Percentiles rank a stretch among this genome's conserved stretches.
Conservation (phyloP, 208 protist genomes). For the Novymonas esmeraldas region DNA sequence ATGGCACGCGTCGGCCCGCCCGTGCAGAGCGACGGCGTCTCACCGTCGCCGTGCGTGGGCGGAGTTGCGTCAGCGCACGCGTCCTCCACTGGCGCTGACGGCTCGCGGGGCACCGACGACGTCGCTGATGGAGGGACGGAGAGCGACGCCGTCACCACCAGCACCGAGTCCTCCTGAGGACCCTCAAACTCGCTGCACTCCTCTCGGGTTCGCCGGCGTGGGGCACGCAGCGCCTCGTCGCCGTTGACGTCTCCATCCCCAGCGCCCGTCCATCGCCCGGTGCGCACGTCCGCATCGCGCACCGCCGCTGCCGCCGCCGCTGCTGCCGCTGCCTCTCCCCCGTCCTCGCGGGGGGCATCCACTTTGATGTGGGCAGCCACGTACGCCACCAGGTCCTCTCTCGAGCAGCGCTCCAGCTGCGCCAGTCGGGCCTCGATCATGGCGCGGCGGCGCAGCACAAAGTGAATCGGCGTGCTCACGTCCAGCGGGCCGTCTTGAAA, state of each 20-base stretch:
- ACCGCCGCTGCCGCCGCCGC: neutral
- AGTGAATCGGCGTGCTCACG: conserved; percentile 35
- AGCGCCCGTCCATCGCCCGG: neutral
- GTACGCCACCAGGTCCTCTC: conserved; percentile 37
- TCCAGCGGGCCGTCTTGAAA: conserved; percentile 76
- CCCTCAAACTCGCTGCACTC: too few relatives aligned
- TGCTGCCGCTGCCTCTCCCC: neutral
- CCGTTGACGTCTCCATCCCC: neutral
- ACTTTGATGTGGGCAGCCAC: conserved; percentile 32
- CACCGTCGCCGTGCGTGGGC: too few relatives aligned
- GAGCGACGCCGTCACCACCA: neutral
- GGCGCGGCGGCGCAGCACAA: conserved; percentile 39
- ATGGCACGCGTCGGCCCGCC: neutral
- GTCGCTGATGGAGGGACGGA: neutral
- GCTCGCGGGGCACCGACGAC: neutral
- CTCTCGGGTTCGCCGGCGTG: neutral
- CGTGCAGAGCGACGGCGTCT: neutral
- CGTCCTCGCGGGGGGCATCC: conserved; percentile 1
- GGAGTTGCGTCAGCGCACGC: too few relatives aligned
- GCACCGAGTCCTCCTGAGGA: neutral
- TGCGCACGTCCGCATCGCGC: neutral
- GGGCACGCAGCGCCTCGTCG: neutral
- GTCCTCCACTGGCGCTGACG: too few relatives aligned
- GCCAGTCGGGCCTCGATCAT: conserved; percentile 48
- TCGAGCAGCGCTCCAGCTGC: conserved; percentile 56